Evolutionary conservation across 2,329 filamentous ascomycete genomes (phyloP), one percentile per base, ranked within the genome.

Genomic region (Sporothrix brasiliensis): DNA sequence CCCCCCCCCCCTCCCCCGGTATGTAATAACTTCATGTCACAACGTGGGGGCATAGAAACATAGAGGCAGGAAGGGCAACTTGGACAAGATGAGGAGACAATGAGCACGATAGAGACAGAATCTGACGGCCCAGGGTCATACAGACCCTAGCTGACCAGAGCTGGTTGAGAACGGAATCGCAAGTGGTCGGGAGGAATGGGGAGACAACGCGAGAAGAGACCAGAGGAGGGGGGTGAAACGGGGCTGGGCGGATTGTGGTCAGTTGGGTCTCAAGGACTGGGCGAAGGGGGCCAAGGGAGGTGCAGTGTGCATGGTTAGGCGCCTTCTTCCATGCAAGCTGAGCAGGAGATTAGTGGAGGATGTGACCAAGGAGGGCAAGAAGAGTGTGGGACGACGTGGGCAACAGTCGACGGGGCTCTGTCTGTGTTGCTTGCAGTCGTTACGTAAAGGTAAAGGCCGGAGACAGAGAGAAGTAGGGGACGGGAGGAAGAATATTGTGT

Each of bases 21-120:
- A 61, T 67, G 63, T 53, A 34, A 53, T 53, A 67, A 50, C 49
- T 44, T 67, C 63, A 49, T 67, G 63, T 67, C 63, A 66, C 63
- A 27, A 47, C 47, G 47, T 66, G 63, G 63, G 63, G 63, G 63
- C 34, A 34, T 34, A 34, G 34, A 34, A 34, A 9, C 34, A 34
- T 3, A 34, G 44, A 50, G 47, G 47, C 16, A 19, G 47, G 10
- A 53, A 27, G n/a, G n/a, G n/a, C n/a, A n/a, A n/a, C n/a, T n/a
- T n/a, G 13, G 47, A 44, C 30, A 44, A 41, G 49, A 53, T 39
- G 30, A 34, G 30, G 11, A 41, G 30, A 27, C 9, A 21, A 44
- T 19, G 63, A 53, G 47, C 63, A 50, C 19, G 19, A 50, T 61
- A 61, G 56, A 61, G 41, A 66, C 63, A 50, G 24, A 39, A n/a